These are phyloP conservation scores for Lunularia cruciata DNA, from an alignment of 225 moss, liverwort and hornwort genomes.

Conservation along the genomic window DNA sequence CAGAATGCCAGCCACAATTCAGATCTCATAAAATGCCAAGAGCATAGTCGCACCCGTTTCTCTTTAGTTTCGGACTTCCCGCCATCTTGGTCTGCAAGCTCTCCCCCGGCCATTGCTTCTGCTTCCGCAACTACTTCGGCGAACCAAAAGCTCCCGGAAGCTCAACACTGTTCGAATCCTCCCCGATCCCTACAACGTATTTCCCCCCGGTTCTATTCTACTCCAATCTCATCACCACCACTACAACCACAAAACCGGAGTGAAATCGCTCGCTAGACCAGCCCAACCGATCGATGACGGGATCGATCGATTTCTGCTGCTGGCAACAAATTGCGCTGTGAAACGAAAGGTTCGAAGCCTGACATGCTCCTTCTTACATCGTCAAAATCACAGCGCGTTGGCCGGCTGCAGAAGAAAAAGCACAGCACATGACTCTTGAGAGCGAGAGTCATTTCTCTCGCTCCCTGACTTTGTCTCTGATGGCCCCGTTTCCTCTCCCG, in stretches of 20 bases:
- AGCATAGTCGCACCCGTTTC: slow-evolving; percentile 7
- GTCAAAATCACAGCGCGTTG: not conserved
- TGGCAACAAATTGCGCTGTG: not conserved
- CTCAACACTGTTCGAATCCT: not conserved
- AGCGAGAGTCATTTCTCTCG: not conserved
- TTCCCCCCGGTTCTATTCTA: not conserved
- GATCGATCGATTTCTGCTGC: not conserved
- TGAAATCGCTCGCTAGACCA: no score
- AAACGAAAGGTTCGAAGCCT: not conserved
- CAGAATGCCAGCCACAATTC: not conserved
- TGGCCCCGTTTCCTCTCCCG: no score
- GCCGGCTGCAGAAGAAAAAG: not conserved
- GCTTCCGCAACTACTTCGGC: not conserved
- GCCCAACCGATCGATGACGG: not conserved
- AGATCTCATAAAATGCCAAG: not conserved
- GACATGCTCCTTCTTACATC: no score
- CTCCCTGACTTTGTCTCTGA: not conserved
- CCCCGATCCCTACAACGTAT: slow-evolving; percentile 7
- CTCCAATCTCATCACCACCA: not conserved
- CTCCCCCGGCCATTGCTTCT: slow-evolving; percentile 17
- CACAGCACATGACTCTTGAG: not conserved
- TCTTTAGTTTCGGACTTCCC: not conserved
- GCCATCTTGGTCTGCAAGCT: slow-evolving; percentile 5
- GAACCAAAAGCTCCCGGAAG: no score
- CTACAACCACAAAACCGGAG: not conserved